Conservation (phyloP, 768 basidiomycete genomes). For the Lentinula detonsa region DNA sequence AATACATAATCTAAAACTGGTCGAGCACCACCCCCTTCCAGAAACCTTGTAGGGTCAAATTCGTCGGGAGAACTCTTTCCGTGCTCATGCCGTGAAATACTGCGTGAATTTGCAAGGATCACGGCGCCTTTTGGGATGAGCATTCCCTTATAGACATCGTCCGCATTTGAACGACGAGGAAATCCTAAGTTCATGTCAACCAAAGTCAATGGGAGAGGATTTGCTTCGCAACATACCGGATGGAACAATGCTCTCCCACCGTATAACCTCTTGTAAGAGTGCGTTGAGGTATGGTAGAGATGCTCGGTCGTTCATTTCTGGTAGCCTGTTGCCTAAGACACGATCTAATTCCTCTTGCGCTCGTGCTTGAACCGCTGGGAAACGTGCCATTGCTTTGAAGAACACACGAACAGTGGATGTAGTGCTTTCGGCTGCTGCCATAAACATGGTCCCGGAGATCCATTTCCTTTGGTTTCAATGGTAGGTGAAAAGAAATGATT, state of each 20-base stretch:
- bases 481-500: neutral
- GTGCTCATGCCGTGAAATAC: neutral
- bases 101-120: conserved; percentile 1
- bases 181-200: neutral
- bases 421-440: neutral
- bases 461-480: neutral
- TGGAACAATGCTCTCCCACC: neutral
- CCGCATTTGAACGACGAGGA: neutral
- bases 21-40: neutral
- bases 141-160: conserved; percentile 1
- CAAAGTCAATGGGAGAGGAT: neutral
- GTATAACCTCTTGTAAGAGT: neutral
- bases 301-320: neutral
- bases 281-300: neutral
- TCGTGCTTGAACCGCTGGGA: neutral
- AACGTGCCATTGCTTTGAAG: neutral
- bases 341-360: neutral
- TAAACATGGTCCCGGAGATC: neutral
- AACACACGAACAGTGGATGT: neutral
- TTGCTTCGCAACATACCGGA: neutral
- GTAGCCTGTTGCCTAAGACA: neutral
- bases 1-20: neutral
- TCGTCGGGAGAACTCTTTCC: neutral
- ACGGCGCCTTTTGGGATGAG: conserved; percentile 1
- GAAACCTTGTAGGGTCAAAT: neutral